phyloP scores from a whole-genome alignment of 2,329 filamentous ascomycete species.

The Epichloe gansuensis region DNA sequence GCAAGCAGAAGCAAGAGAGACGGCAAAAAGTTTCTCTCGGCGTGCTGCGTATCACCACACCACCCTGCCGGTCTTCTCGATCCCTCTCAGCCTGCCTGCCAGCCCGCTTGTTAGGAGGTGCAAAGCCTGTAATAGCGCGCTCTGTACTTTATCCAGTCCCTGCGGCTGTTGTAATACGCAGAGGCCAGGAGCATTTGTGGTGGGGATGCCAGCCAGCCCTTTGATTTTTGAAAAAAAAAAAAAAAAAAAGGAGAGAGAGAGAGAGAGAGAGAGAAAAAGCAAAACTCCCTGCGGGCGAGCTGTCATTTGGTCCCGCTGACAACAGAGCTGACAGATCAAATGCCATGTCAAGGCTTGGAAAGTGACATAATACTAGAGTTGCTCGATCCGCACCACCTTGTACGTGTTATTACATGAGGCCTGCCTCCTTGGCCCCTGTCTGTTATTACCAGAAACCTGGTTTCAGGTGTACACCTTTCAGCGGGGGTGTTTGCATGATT shows the following conservation, averaged over 20 bases:
- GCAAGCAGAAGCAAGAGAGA: not conserved
- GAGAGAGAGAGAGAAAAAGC: slow-evolving; percentile 7
- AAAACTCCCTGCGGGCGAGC: slow-evolving; percentile 10
- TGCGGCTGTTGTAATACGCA: not conserved
- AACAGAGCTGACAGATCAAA: not conserved
- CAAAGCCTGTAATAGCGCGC: not conserved
- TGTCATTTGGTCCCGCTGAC: slow-evolving; percentile 11
- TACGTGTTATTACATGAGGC: too few relatives aligned
- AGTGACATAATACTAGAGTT: too few relatives aligned
- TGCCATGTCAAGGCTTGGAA: not conserved
- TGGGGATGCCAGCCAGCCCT: not conserved
- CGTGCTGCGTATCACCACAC: too few relatives aligned
- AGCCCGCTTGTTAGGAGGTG: not conserved
- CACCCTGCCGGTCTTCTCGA: too few relatives aligned
- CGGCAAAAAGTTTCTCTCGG: not conserved
- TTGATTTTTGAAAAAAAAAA: slow-evolving; percentile 1
- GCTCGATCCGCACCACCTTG: too few relatives aligned
- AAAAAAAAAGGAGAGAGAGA: slow-evolving; percentile 10
- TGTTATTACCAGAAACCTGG: not conserved
- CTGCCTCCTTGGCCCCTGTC: too few relatives aligned
- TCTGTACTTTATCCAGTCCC: not conserved
- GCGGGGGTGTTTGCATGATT: not conserved
- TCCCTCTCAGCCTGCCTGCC: not conserved
- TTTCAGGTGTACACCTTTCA: not conserved
- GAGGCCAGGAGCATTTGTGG: not conserved